Evolutionary conservation across 2,329 filamentous ascomycete genomes (phyloP), one percentile per base, ranked within the genome.

Genomic region (Calonectria naviculata): DNA sequence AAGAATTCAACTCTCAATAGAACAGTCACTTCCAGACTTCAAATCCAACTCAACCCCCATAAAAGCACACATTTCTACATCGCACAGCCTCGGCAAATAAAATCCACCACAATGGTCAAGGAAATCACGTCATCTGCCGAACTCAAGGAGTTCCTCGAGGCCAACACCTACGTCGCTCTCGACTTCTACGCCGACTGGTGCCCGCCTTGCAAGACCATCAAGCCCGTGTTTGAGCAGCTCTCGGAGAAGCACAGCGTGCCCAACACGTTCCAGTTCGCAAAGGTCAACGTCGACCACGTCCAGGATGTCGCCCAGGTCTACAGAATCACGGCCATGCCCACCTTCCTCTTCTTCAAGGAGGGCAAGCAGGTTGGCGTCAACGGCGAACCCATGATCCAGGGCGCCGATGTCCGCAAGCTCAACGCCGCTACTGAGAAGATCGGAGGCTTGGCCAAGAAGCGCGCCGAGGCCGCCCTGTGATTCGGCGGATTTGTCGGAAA

Each of bases 261-360:
- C 58, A 90, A 89, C 84, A 81, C 89, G 71, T 83, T 93, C 75
- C 89, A 90, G 83, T 98, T 98, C 86, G 92, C 91, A 88, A 97
- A 98, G 89, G 88, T 98, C 82, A 95, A 98, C 84, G 95, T 98
- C 77, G 96, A 98, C 84, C 89, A 95, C 74, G 88, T 95, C 47
- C 87, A 91, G 76, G 92, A 94, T 1, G 89, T 97, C 58, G 92
- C 94, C 28, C 88, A 92, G 78, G 90, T 95, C 78, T 92, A 97
- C 77, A 89, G 90, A 76, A 90, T 98, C 83, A 91, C 93, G 79
- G 95, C 95, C 83, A 98, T 98, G 96, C 96, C 96, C 61, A 97
- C 95, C 13, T 98, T 98, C 85, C 79, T 94, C 68, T 86, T 97
- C 82, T 98, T 96, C 91, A 95, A 95, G 89, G 85, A 93, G 75